phyloP scores from a whole-genome alignment of 148 eudicot species.

The Fagopyrum tataricum region DNA sequence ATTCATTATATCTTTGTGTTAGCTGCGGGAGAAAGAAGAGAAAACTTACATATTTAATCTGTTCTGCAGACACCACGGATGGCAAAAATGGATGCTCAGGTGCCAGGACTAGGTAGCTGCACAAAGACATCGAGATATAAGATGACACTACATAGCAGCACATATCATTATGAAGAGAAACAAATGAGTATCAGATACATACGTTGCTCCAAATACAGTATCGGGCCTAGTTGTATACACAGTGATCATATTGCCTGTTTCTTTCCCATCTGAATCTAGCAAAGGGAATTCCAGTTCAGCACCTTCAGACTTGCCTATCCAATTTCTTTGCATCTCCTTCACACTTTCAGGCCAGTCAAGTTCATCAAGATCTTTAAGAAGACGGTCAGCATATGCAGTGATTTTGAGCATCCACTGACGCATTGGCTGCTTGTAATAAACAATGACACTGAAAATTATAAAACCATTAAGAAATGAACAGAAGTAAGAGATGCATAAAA shows the following conservation, averaged over 20 bases:
- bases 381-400: constrained; percentile 97
- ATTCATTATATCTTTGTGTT: not conserved
- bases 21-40: constrained; percentile 4
- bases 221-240: constrained; percentile 95
- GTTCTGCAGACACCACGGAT: constrained; percentile 54
- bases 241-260: constrained; percentile 41
- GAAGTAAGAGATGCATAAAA: constrained; percentile 33
- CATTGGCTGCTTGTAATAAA: constrained; percentile 98
- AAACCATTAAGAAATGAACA: constrained; percentile 45
- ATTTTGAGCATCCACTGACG: constrained; percentile 99
- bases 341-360: constrained; percentile 99
- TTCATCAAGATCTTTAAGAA: constrained; percentile 92
- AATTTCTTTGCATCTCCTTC: constrained; percentile 97
- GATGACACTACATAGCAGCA: constrained; percentile 9
- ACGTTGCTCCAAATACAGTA: constrained; percentile 98
- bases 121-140: constrained; percentile 19
- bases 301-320: constrained; percentile 99
- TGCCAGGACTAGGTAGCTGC: constrained; percentile 92
- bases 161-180: constrained; percentile 2
- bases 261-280: constrained; percentile 43
- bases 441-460: constrained; percentile 79
- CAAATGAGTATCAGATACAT: constrained; percentile 14
- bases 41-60: constrained; percentile 50
- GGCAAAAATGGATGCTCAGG: constrained; percentile 78
- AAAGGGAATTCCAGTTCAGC: constrained; percentile 75